phyloP scores from a whole-genome alignment of 2,329 filamentous ascomycete species.

The Paecilomyces niveus region DNA sequence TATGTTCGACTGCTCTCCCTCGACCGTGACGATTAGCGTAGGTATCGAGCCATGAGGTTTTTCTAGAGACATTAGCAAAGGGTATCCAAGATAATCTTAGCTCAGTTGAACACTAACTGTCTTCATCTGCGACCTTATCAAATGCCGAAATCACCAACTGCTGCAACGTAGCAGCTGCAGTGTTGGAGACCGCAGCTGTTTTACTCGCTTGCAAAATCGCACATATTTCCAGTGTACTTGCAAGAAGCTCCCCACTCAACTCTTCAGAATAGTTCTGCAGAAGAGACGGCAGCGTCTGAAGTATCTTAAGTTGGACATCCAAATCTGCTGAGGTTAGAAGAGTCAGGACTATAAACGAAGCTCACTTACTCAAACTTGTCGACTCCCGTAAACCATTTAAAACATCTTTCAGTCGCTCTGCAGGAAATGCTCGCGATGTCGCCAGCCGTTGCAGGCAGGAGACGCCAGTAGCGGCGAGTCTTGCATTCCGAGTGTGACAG shows the following conservation, averaged over 20 bases:
- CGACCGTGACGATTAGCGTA: constrained; percentile 60
- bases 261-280: constrained; percentile 84
- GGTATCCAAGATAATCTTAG: not conserved
- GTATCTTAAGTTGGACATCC: constrained; percentile 91
- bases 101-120: constrained; percentile 50
- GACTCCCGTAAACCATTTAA: constrained; percentile 83
- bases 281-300: constrained; percentile 83
- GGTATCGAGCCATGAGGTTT: constrained; percentile 43
- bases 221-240: constrained; percentile 80
- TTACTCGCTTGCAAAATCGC: constrained; percentile 87
- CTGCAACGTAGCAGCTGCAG: constrained; percentile 90
- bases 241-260: constrained; percentile 71
- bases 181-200: constrained; percentile 88
- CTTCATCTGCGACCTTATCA: constrained; percentile 79
- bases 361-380: constrained; percentile 56
- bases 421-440: constrained; percentile 70
- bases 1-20: constrained; percentile 59
- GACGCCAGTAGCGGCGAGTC: constrained; percentile 80
- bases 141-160: constrained; percentile 89
- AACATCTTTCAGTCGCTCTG: constrained; percentile 73
- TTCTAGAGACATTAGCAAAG: constrained; percentile 9
- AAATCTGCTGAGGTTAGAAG: constrained; percentile 41
- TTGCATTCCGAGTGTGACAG: constrained; percentile 81
- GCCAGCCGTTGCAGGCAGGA: constrained; percentile 85
- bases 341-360: constrained; percentile 14